These are phyloP conservation scores for Spergularia azorica DNA, from an alignment of 179 eudicot genomes.

Conservation along the genomic window DNA sequence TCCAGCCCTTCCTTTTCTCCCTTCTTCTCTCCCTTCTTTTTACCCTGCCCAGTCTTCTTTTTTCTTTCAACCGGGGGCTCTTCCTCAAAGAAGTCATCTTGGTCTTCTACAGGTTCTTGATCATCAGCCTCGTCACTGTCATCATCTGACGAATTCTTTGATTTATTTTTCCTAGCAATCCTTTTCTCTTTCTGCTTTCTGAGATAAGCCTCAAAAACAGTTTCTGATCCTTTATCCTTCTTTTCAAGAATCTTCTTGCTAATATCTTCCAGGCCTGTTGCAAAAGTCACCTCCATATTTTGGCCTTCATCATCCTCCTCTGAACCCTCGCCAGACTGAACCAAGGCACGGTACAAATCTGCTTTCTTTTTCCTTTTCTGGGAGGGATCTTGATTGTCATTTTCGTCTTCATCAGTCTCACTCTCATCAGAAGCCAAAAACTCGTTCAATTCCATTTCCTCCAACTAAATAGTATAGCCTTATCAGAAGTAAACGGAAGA, in stretches of 20 bases:
- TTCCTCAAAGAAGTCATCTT: slow-evolving; percentile 77
- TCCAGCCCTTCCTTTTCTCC: slow-evolving; percentile 37
- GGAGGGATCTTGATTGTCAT: slow-evolving; percentile 31
- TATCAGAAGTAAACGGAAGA: background rate
- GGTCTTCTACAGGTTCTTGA: slow-evolving; percentile 46
- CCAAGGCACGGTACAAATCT: slow-evolving; percentile 70
- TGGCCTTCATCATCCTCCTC: slow-evolving; percentile 62
- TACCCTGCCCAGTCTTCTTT: slow-evolving; percentile 30
- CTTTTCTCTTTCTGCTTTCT: slow-evolving; percentile 80
- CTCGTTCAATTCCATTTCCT: slow-evolving; percentile 69
- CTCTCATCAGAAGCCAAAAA: slow-evolving; percentile 88
- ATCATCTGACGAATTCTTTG: slow-evolving; percentile 79
- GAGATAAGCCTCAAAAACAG: slow-evolving; percentile 83
- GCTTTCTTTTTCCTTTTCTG: slow-evolving; percentile 17
- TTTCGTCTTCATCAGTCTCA: slow-evolving; percentile 34
- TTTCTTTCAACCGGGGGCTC: slow-evolving; percentile 39
- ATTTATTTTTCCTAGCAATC: slow-evolving; percentile 54
- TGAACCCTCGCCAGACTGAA: slow-evolving; percentile 72
- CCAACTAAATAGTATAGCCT: slow-evolving; percentile 45
- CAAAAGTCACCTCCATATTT: slow-evolving; percentile 98
- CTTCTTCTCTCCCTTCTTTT: slow-evolving; percentile 29
- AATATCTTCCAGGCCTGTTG: slow-evolving; percentile 83
- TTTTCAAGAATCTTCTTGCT: slow-evolving; percentile 78
- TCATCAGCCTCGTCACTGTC: slow-evolving; percentile 52
- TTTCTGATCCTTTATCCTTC: slow-evolving; percentile 75